phyloP scores from a whole-genome alignment of 2,329 filamentous ascomycete genomes.

The Pestalotiopsis sp. region DNA sequence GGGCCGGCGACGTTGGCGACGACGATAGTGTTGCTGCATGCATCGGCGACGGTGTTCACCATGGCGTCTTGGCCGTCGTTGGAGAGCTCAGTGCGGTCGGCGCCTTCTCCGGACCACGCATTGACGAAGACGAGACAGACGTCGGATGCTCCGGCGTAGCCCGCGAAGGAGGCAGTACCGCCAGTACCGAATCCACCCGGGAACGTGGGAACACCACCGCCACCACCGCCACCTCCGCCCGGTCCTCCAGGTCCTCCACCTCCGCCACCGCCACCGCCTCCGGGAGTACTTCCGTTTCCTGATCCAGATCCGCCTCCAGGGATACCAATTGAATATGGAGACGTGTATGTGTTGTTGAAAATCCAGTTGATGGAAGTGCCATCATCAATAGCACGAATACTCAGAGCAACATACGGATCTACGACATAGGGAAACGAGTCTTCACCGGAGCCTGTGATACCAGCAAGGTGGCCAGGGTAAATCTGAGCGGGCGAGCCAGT shows the following conservation, averaged over 20 bases:
- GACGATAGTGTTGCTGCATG: constrained; percentile 68
- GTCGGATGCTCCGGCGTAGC: constrained; percentile 19
- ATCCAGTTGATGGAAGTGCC: constrained; percentile 36
- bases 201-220: constrained; percentile 17
- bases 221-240: constrained; percentile 16
- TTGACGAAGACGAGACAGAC: constrained; percentile 64
- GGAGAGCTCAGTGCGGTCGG: constrained; percentile 19
- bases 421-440: constrained; percentile 52
- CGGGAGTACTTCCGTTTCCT: neutral
- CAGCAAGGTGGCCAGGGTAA: constrained; percentile 37
- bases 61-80: constrained; percentile 45
- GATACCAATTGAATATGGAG: neutral
- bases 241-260: neutral
- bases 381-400: constrained; percentile 41
- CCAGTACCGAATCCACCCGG: constrained; percentile 12
- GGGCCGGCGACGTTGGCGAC: constrained; percentile 66
- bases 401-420: constrained; percentile 52
- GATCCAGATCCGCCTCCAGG: neutral
- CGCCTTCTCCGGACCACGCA: constrained; percentile 59
- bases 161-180: constrained; percentile 13
- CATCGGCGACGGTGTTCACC: constrained; percentile 57
- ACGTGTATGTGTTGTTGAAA: constrained; percentile 33
- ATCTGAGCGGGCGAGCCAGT: constrained; percentile 7
- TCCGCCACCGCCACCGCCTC: neutral
- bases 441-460: constrained; percentile 55